Evolutionary conservation across 805 yeast species (phyloP).

Genomic region (Suhomyces kilbournensis): DNA sequence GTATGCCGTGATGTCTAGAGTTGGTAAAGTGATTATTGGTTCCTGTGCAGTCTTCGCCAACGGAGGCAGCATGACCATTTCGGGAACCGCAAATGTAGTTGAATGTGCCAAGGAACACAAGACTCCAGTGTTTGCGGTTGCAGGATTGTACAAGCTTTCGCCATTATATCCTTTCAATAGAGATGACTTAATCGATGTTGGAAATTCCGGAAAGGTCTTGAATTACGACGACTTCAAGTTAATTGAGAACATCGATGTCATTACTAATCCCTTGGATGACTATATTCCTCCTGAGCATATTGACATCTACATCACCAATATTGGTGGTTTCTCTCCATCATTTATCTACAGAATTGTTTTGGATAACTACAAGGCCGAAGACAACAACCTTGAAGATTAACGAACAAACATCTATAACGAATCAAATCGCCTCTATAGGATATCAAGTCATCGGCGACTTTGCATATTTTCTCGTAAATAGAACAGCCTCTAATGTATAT

Average conservation of each 20-base stretch:
- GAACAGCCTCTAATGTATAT: neutral
- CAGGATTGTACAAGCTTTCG: constrained; percentile 89
- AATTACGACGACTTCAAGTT: constrained; percentile 68
- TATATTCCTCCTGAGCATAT: constrained; percentile 92
- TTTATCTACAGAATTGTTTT: constrained; percentile 92
- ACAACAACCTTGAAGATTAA: constrained; percentile 51
- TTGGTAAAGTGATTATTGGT: constrained; percentile 93
- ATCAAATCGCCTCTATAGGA: neutral
- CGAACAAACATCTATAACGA: constrained; percentile 12
- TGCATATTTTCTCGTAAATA: neutral
- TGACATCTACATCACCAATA: constrained; percentile 89
- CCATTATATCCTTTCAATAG: constrained; percentile 90
- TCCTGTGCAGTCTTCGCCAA: constrained; percentile 91
- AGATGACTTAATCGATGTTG: constrained; percentile 82
- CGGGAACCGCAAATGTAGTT: constrained; percentile 91
- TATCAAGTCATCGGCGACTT: neutral
- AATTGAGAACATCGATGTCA: constrained; percentile 70
- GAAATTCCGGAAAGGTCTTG: constrained; percentile 86
- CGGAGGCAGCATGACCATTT: constrained; percentile 87
- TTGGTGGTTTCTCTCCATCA: constrained; percentile 95
- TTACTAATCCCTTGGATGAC: constrained; percentile 82
- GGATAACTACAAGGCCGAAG: constrained; percentile 89
- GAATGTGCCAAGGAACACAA: constrained; percentile 93
- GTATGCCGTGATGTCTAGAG: constrained; percentile 94
- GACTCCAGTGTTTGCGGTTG: constrained; percentile 95